These are phyloP conservation scores for Sphagnurus paluster DNA, from an alignment of 1,284 basidiomycete species.

Conservation along the genomic window DNA sequence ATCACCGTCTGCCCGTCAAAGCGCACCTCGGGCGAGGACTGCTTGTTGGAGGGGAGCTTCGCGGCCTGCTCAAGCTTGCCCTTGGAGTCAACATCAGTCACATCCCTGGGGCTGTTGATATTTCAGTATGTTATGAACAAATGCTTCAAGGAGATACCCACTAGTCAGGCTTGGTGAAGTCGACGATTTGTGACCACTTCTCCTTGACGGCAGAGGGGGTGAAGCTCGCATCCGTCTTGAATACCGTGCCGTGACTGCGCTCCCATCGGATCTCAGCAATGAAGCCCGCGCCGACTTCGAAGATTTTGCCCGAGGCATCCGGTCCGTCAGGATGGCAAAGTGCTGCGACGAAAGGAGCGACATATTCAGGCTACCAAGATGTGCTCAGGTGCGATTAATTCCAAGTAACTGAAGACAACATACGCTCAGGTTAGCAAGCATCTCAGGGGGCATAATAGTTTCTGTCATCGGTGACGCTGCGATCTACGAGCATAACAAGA, in stretches of 20 bases:
- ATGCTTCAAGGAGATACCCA: conserved; percentile 33
- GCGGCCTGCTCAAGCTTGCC: conserved; percentile 72
- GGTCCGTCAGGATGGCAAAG: conserved; percentile 78
- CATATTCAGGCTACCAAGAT: conserved; percentile 74
- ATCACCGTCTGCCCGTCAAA: conserved; percentile 93
- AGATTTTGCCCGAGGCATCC: conserved; percentile 85
- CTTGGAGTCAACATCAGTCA: conserved; percentile 73
- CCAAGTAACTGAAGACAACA: conserved; percentile 11
- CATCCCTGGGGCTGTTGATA: conserved; percentile 56
- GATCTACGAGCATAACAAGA: conserved; percentile 56
- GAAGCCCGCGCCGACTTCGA: conserved; percentile 95
- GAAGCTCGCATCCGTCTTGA: conserved; percentile 90
- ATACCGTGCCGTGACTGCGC: conserved; percentile 83
- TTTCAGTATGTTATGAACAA: background rate
- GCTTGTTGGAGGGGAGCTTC: conserved; percentile 70
- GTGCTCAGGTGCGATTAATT: background rate
- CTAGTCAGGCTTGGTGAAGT: conserved; percentile 82
- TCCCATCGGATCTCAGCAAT: conserved; percentile 94
- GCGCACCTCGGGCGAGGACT: conserved; percentile 71
- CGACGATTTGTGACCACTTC: conserved; percentile 79
- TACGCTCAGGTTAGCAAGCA: conserved; percentile 88
- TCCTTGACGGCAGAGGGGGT: conserved; percentile 92
- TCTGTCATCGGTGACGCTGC: conserved; percentile 95
- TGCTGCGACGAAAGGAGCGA: conserved; percentile 89
- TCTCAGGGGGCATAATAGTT: conserved; percentile 96